Percentiles rank a stretch among this genome's conserved stretches.
These are phyloP conservation scores for Elaeagnus macrophylla DNA, from an alignment of 306 rosid genomes.

Conservation along the genomic window DNA sequence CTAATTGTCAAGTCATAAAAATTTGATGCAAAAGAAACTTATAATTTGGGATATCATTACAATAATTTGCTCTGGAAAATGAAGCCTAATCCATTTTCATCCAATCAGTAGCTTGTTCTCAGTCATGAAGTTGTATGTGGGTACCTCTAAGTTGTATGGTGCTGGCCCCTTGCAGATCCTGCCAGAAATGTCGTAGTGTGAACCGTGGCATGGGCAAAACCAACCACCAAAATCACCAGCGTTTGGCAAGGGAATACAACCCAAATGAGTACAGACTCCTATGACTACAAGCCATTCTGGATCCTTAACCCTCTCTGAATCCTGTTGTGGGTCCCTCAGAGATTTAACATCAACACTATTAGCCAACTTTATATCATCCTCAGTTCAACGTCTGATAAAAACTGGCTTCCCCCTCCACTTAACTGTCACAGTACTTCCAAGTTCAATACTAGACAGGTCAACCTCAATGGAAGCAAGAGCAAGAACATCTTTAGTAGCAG, in stretches of 20 bases:
- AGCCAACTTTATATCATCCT: conserved; percentile 64
- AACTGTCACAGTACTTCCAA: conserved; percentile 71
- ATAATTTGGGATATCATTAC: too few relatives aligned
- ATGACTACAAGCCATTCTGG: conserved; percentile 80
- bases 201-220: conserved; percentile 93
- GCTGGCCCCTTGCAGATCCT: conserved; percentile 86
- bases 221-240: conserved; percentile 87
- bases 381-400: conserved; percentile 77
- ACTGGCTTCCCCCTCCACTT: conserved; percentile 94
- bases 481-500: conserved; percentile 89
- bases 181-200: conserved; percentile 77
- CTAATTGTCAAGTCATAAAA: too few relatives aligned
- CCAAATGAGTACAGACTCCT: conserved; percentile 86
- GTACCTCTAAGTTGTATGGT: conserved; percentile 84
- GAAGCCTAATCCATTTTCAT: conserved; percentile 18
- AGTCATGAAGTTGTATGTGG: conserved; percentile 60
- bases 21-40: too few relatives aligned
- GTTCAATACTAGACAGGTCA: conserved; percentile 77
- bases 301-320: conserved; percentile 61
- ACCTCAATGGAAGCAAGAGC: conserved; percentile 82
- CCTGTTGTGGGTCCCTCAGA: conserved; percentile 73
- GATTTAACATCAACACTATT: conserved; percentile 63
- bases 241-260: conserved; percentile 87
- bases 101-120: conserved; percentile 68
- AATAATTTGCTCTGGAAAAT: too few relatives aligned